These are phyloP conservation scores for Dunaliella primolecta DNA, from an alignment of 139 green algal genomes.

Conservation along the genomic window DNA sequence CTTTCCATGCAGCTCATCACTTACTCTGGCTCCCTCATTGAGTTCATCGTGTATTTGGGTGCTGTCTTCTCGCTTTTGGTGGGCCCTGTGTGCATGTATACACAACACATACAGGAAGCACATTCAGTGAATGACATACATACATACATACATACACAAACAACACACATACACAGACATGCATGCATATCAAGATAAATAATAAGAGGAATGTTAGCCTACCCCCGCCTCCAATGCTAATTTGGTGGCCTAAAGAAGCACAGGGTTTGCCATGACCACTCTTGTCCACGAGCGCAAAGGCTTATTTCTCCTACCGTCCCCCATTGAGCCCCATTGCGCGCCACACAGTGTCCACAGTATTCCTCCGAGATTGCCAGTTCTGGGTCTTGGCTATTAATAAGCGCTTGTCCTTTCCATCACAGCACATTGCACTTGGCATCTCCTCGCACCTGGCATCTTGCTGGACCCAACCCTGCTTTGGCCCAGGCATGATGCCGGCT, in stretches of 20 bases:
- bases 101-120: too few species aligned
- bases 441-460: neutral
- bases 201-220: neutral
- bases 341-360: too few species aligned
- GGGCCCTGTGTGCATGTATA: neutral
- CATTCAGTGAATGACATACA: neutral
- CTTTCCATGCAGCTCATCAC: neutral
- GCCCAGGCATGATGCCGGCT: neutral
- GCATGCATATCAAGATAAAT: too few species aligned
- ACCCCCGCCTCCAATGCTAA: neutral
- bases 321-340: too few species aligned
- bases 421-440: neutral
- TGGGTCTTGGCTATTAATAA: too few species aligned
- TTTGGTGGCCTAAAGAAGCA: neutral
- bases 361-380: too few species aligned
- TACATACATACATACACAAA: neutral
- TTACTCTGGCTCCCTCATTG: neutral
- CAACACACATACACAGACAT: too few species aligned
- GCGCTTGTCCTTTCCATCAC: too few species aligned
- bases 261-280: too few species aligned
- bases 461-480: neutral
- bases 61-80: neutral
- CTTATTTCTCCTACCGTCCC: too few species aligned
- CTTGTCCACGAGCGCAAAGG: too few species aligned
- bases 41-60: conserved; percentile 1